Percentiles rank a stretch among this genome's conserved stretches.
Conservation (phyloP, 2,329 filamentous ascomycete genomes). For the Fusarium paranaense region DNA sequence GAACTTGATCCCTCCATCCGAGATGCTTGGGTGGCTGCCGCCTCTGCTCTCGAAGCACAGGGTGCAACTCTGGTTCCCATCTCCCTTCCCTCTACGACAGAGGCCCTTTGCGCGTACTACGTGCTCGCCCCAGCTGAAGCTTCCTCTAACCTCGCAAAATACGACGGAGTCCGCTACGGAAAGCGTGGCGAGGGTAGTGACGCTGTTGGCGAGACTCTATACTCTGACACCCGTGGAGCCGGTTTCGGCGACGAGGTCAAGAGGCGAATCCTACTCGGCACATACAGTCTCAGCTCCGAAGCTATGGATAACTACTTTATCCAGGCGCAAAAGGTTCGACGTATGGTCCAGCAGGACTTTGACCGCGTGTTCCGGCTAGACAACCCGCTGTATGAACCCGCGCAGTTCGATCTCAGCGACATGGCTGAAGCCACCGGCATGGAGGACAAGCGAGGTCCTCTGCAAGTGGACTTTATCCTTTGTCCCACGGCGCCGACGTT, state of each 20-base stretch:
- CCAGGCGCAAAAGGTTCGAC: conserved; percentile 88
- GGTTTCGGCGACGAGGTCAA: conserved; percentile 89
- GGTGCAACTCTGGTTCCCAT: conserved; percentile 81
- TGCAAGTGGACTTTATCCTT: conserved; percentile 85
- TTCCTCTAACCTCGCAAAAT: conserved; percentile 95
- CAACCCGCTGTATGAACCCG: conserved; percentile 73
- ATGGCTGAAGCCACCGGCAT: conserved; percentile 64
- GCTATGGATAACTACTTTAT: conserved; percentile 98
- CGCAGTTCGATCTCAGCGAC: conserved; percentile 70
- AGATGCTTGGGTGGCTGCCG: conserved; percentile 73
- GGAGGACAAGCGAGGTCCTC: conserved; percentile 67
- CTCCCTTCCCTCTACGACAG: conserved; percentile 83
- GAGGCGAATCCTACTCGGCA: conserved; percentile 86
- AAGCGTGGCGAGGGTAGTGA: conserved; percentile 64
- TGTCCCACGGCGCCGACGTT: conserved; percentile 87
- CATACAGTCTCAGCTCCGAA: conserved; percentile 88
- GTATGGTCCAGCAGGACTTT: conserved; percentile 88
- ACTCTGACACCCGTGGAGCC: conserved; percentile 77
- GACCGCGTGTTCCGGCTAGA: conserved; percentile 77
- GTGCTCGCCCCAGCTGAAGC: conserved; percentile 95
- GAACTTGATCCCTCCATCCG: conserved; percentile 80
- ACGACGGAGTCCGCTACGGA: conserved; percentile 96
- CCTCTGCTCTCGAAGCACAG: conserved; percentile 68
- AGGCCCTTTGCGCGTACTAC: conserved; percentile 94
- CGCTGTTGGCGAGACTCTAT: conserved; percentile 73